phyloP scores from a whole-genome alignment of 2,329 filamentous ascomycete species.

The Corynespora cassiicola region DNA sequence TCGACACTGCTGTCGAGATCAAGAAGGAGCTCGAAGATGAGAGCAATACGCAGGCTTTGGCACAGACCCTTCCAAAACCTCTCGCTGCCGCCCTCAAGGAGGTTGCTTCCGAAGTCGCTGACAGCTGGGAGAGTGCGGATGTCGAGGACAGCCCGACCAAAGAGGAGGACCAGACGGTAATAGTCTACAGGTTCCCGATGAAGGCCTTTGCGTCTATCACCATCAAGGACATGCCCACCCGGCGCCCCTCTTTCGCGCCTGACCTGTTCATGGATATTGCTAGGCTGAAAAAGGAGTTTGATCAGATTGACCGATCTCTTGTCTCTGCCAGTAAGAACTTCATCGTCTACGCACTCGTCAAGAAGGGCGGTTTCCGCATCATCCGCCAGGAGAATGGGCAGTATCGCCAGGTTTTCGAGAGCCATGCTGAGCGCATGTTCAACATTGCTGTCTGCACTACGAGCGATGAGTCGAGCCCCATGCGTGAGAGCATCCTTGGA shows the following conservation, averaged over 20 bases:
- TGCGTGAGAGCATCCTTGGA: conserved; percentile 78
- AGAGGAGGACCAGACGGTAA: conserved; percentile 71
- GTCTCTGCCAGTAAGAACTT: conserved; percentile 88
- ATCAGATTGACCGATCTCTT: conserved; percentile 93
- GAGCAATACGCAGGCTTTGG: conserved; percentile 60
- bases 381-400: conserved; percentile 93
- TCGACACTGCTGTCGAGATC: conserved; percentile 54
- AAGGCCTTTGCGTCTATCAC: conserved; percentile 92
- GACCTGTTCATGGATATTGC: conserved; percentile 91
- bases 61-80: conserved; percentile 59
- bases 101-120: conserved; percentile 68
- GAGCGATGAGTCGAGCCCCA: conserved; percentile 56
- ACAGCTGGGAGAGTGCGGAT: conserved; percentile 91
- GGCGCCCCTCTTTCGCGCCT: conserved; percentile 70
- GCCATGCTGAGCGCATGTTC: conserved; percentile 92
- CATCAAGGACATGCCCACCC: conserved; percentile 64
- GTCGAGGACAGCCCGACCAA: conserved; percentile 72
- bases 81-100: conserved; percentile 64
- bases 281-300: conserved; percentile 94
- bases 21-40: conserved; percentile 59
- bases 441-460: conserved; percentile 83
- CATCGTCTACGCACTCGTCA: conserved; percentile 93
- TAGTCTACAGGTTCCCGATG: conserved; percentile 95
- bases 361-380: conserved; percentile 89
- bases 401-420: conserved; percentile 89